phyloP scores from a whole-genome alignment of 2,329 filamentous ascomycete species.

The Verticillium alfalfae region DNA sequence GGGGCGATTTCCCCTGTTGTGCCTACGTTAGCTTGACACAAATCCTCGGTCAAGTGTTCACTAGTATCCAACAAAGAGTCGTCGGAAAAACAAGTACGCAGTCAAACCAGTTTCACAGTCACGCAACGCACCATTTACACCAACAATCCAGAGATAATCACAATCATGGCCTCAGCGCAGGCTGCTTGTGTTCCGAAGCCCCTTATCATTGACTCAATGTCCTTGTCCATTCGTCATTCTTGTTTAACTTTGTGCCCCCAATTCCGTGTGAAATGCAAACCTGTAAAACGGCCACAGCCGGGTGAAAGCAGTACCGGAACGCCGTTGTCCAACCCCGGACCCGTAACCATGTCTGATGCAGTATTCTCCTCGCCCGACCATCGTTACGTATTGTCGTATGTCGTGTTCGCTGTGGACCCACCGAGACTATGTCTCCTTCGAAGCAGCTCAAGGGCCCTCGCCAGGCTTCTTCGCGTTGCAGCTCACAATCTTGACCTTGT shows the following conservation, averaged over 20 bases:
- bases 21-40: neutral
- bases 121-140: too few species aligned
- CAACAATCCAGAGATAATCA: too few species aligned
- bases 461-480: conserved; percentile 78
- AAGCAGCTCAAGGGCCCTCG: conserved; percentile 23
- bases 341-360: neutral
- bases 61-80: too few species aligned
- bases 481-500: conserved; percentile 97
- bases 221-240: neutral
- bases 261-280: neutral
- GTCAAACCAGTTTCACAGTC: too few species aligned
- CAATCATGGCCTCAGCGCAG: too few species aligned
- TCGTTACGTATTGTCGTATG: neutral
- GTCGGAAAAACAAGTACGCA: too few species aligned
- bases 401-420: neutral
- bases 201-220: neutral
- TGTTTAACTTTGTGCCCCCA: neutral
- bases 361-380: neutral
- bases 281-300: neutral
- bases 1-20: neutral
- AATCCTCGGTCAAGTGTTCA: too few species aligned
- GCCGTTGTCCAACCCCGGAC: neutral
- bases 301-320: neutral
- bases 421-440: neutral
- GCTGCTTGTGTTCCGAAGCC: neutral